Base-by-base conservation (phyloP, 2,329 filamentous ascomycete species). In the Cladosporium phlei region DNA sequence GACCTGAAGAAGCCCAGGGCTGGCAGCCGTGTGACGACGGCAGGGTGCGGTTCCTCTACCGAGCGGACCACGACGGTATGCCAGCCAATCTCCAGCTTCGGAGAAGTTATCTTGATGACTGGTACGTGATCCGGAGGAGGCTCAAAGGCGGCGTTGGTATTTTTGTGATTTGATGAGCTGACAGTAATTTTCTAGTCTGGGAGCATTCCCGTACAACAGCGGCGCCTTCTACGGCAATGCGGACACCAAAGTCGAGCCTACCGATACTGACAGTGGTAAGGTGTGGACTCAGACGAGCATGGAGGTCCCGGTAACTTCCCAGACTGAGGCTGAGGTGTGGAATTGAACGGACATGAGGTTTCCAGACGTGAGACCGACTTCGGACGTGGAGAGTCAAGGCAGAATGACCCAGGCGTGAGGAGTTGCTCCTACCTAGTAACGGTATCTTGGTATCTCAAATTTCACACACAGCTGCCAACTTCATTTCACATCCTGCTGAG, bases 261-360 rank as follows among this genome's bases (percentile, higher is more conserved):
- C 42, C 10, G 8, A 16, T 8, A 22, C 42, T 2, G 2, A n/a
- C 6, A 5, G 16, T n/a, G 42, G 22, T 27, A 24, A 37, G 32
- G 22, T 29, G 3, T 37, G 22, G 42, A 37, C 24, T 9, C 42
- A 45, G 32, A 37, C 42, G 16, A 32, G 7, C 4, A 21, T 45
- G 42, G 24, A 29, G 24, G 16, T 37, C 2, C 42, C 42, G 8
- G 17, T 37, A 12, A 37, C 42, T 16, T 45, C 42, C 12, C 42
- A 45, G 16, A 45, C 21, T 39, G 34, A 47, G 47, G 50, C 43
- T 25, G 24, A 25, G 24, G 24, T 25, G n/a, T n/a, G n/a, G n/a
- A n/a, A n/a, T n/a, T n/a, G n/a, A n/a, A n/a, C n/a, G n/a, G n/a
- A n/a, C n/a, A n/a, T n/a, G n/a, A n/a, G n/a, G n/a, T n/a, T n/a